Evolutionary conservation across 768 basidiomycete genomes (phyloP).

Genomic region (Polyporus arcularius): DNA sequence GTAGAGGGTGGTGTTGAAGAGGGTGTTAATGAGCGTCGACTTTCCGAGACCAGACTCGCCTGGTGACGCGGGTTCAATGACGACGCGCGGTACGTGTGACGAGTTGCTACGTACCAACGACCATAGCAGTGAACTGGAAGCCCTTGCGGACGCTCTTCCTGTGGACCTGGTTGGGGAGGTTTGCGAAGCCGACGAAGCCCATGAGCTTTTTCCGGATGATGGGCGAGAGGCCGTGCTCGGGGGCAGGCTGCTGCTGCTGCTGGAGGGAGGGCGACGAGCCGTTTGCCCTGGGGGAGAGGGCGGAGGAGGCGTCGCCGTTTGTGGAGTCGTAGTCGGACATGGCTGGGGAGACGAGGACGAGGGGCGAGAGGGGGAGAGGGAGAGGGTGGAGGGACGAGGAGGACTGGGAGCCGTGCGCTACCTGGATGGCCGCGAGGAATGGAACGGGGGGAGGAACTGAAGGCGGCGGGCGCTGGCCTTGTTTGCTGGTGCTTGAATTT

Average conservation of each 20-base stretch:
- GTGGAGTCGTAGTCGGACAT: slow-evolving; percentile 79
- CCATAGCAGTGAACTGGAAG: slow-evolving; percentile 99
- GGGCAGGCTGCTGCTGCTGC: slow-evolving; percentile 17
- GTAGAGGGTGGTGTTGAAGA: slow-evolving; percentile 97
- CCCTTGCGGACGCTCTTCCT: slow-evolving; percentile 97
- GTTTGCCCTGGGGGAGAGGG: slow-evolving; percentile 56
- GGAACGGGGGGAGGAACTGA: slow-evolving; percentile 46
- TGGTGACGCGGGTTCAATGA: slow-evolving; percentile 32
- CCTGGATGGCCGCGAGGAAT: slow-evolving; percentile 40
- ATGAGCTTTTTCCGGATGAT: slow-evolving; percentile 87
- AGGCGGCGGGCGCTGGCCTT: slow-evolving; percentile 31
- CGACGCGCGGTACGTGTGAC: slow-evolving; percentile 20
- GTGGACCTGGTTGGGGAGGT: slow-evolving; percentile 99
- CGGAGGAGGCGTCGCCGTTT: slow-evolving; percentile 53
- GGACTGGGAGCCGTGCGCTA: slow-evolving; percentile 38
- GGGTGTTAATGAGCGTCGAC: slow-evolving; percentile 97
- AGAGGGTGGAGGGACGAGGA: slow-evolving; percentile 11
- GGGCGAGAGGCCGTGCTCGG: slow-evolving; percentile 33
- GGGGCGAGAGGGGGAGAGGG: slow-evolving; percentile 26
- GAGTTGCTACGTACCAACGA: slow-evolving; percentile 77
- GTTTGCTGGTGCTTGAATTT: slow-evolving; percentile 35
- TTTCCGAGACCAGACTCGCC: slow-evolving; percentile 99
- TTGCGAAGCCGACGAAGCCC: slow-evolving; percentile 96
- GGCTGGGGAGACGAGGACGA: slow-evolving; percentile 32
- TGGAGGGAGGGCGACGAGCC: slow-evolving; percentile 63